phyloP scores from a whole-genome alignment of 306 rosid species.

The Quillaja saponaria region DNA sequence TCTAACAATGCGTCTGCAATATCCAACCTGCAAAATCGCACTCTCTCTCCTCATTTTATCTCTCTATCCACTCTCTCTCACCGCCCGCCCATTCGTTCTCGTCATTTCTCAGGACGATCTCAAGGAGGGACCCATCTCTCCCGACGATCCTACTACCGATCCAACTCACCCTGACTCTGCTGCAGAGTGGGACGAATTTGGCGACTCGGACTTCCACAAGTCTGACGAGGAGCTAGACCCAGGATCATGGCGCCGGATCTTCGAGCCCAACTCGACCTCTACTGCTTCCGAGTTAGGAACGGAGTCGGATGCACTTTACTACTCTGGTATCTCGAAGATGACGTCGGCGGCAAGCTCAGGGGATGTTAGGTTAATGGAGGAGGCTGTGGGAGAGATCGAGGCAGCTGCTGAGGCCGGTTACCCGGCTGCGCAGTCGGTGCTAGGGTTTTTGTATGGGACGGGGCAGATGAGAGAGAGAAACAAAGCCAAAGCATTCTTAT shows the following conservation, averaged over 20 bases:
- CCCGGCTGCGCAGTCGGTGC: constrained; percentile 69
- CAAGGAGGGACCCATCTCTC: constrained; percentile 40
- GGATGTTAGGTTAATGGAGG: constrained; percentile 52
- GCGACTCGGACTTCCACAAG: constrained; percentile 59
- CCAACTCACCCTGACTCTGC: constrained; percentile 50
- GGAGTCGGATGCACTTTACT: constrained; percentile 46
- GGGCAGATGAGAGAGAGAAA: constrained; percentile 72
- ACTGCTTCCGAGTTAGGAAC: constrained; percentile 22
- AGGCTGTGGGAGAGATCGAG: constrained; percentile 64
- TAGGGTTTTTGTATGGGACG: constrained; percentile 72
- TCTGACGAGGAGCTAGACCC: constrained; percentile 87
- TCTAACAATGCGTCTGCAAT: constrained; percentile 32
- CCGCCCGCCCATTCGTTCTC: constrained; percentile 67
- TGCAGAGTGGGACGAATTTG: constrained; percentile 91
- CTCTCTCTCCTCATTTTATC: constrained; percentile 48
- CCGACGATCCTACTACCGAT: constrained; percentile 58
- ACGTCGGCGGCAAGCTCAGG: constrained; percentile 56
- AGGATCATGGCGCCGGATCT: constrained; percentile 89
- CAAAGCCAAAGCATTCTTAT: constrained; percentile 66
- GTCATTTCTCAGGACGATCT: constrained; percentile 78
- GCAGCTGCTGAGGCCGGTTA: constrained; percentile 45
- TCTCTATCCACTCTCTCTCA: constrained; percentile 40
- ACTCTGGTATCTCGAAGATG: constrained; percentile 55
- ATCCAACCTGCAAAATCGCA: constrained; percentile 23
- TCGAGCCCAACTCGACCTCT: constrained; percentile 56